phyloP scores from a whole-genome alignment of 441 rosid species.

The Eruca vesicaria region DNA sequence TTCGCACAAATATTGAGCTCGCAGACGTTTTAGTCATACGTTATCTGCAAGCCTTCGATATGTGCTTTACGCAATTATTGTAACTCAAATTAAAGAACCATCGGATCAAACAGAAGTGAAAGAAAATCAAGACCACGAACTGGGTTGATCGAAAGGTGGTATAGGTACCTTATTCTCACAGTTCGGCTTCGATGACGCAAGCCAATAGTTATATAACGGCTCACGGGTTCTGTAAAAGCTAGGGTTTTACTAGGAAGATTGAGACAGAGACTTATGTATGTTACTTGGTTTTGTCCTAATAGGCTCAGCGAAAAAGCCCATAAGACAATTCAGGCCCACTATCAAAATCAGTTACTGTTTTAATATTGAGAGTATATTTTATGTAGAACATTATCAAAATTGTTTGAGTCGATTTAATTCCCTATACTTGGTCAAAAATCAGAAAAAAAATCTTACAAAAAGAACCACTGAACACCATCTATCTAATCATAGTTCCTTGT shows the following conservation, averaged over 20 bases:
- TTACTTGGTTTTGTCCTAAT: conserved; percentile 17
- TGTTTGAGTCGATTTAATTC: neutral
- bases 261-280: neutral
- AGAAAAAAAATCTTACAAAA: neutral
- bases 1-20: conserved; percentile 67
- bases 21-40: conserved; percentile 32
- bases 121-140: neutral
- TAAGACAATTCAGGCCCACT: neutral
- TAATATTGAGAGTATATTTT: neutral
- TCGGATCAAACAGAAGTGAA: neutral
- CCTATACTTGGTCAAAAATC: conserved; percentile 4
- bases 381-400: neutral
- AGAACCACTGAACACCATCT: neutral
- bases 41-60: conserved; percentile 66
- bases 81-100: neutral
- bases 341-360: neutral
- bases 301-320: neutral
- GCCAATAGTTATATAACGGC: conserved; percentile 23
- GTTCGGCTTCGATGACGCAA: neutral
- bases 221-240: neutral
- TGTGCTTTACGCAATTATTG: conserved; percentile 37
- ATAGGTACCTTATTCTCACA: conserved; percentile 33
- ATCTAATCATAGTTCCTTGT: neutral
- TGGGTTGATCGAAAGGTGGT: neutral
- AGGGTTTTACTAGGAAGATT: conserved; percentile 25